Evolutionary conservation across 805 yeast genomes (phyloP).

Genomic region (Pichia kluyveri): DNA sequence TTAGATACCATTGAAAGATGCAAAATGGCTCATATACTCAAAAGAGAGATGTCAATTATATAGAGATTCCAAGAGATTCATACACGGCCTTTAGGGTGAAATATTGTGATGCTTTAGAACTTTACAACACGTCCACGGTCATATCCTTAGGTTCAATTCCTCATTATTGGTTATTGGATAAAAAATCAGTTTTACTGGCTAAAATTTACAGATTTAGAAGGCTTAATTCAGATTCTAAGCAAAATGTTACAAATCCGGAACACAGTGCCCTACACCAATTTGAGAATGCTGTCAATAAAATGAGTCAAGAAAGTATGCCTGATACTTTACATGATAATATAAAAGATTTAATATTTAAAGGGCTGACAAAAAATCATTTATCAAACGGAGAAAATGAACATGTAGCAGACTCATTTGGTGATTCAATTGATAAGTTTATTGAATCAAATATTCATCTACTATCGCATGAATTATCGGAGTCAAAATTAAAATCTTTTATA

Average conservation of each 20-base stretch:
- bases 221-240: background rate
- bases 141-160: conserved; percentile 54
- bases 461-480: background rate
- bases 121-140: conserved; percentile 39
- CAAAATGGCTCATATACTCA: no score
- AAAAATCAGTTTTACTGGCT: conserved; percentile 9
- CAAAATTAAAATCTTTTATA: background rate
- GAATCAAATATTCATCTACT: background rate
- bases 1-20: no score
- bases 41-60: background rate
- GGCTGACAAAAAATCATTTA: background rate
- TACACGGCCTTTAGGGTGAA: conserved; percentile 54
- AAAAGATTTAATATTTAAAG: background rate
- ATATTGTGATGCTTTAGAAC: conserved; percentile 39
- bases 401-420: background rate
- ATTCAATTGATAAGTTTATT: background rate
- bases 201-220: conserved; percentile 1
- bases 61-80: conserved; percentile 39
- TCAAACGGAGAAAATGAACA: background rate
- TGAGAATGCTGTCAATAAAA: conserved; percentile 1
- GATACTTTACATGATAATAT: background rate
- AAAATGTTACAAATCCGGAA: background rate
- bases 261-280: background rate
- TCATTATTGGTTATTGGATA: conserved; percentile 39
- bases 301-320: background rate